Conservation (phyloP, 495 filamentous ascomycete genomes). For the Astrothelium subdiscretum region DNA sequence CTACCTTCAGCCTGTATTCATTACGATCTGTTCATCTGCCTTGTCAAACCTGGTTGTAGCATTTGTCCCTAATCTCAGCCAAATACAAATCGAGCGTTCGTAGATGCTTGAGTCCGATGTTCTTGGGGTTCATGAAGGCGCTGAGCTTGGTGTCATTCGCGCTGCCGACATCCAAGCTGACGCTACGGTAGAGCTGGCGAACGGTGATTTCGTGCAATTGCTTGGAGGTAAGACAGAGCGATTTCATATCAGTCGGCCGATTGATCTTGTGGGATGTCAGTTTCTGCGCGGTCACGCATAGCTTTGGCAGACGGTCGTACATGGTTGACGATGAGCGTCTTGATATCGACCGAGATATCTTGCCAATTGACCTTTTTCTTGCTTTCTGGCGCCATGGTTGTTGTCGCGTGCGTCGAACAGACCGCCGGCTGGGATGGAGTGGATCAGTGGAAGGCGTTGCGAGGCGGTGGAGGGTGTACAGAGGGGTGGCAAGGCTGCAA, state of each 20-base stretch:
- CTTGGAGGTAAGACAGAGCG: constrained; percentile 29
- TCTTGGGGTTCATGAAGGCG: constrained; percentile 27
- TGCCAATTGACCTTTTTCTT: constrained; percentile 1
- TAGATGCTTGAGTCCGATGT: constrained; percentile 28
- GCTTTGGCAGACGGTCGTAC: constrained; percentile 11
- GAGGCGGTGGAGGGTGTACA: neutral
- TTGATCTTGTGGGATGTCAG: constrained; percentile 17
- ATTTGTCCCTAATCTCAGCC: constrained; percentile 22
- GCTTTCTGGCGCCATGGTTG: neutral
- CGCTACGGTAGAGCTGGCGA: constrained; percentile 27
- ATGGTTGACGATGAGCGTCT: constrained; percentile 26
- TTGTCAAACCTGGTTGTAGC: constrained; percentile 18
- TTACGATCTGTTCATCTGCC: neutral
- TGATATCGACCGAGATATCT: constrained; percentile 28
- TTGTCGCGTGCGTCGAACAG: neutral
- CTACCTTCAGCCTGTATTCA: neutral
- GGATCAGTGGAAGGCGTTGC: neutral
- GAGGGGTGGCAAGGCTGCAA: too few species aligned
- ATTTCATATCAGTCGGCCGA: constrained; percentile 28
- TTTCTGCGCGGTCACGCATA: neutral
- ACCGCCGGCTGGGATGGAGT: neutral
- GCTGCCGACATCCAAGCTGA: constrained; percentile 27
- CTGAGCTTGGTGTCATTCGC: constrained; percentile 23
- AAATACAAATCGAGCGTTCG: constrained; percentile 26
- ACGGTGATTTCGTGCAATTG: constrained; percentile 28